Conservation (phyloP, 2,329 filamentous ascomycete genomes). For the Botrytis pseudocinerea region DNA sequence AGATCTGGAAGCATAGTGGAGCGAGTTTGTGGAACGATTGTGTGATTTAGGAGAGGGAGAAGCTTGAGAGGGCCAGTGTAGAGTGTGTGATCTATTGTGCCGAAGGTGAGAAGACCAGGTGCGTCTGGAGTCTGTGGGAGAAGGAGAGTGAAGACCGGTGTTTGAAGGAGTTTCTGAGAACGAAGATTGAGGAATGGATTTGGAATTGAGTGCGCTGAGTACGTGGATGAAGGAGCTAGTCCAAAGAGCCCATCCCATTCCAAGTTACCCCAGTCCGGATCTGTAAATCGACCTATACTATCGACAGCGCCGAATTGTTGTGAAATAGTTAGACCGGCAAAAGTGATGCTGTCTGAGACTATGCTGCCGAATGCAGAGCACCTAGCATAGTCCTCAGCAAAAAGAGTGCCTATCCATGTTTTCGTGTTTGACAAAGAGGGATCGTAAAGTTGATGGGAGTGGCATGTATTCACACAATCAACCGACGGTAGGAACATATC, state of each 20-base stretch:
- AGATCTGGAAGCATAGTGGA: background rate
- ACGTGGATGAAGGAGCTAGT: background rate
- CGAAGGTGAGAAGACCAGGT: conserved; percentile 7
- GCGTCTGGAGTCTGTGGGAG: background rate
- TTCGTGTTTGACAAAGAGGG: conserved; percentile 4
- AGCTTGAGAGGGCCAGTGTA: conserved; percentile 2
- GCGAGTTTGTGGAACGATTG: background rate
- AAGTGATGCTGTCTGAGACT: background rate
- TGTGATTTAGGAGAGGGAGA: background rate
- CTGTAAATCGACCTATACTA: background rate
- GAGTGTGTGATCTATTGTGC: background rate
- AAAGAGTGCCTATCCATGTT: background rate
- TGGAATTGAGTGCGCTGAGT: background rate
- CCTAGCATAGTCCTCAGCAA: conserved; percentile 4
- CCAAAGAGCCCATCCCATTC: conserved; percentile 22
- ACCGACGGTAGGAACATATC: conserved; percentile 18
- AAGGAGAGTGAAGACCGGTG: conserved; percentile 7
- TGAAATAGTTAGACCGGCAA: conserved; percentile 5
- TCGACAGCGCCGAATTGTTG: conserved; percentile 13
- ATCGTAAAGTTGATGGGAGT: conserved; percentile 10
- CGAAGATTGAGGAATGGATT: conserved; percentile 7
- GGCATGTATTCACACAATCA: conserved; percentile 9
- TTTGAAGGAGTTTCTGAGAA: background rate
- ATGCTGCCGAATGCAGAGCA: conserved; percentile 11
- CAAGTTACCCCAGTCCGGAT: conserved; percentile 17